Evolutionary conservation across 148 eudicot species (phyloP), one percentile per base, ranked within the genome.

Genomic region (Arctostaphylos glauca): DNA sequence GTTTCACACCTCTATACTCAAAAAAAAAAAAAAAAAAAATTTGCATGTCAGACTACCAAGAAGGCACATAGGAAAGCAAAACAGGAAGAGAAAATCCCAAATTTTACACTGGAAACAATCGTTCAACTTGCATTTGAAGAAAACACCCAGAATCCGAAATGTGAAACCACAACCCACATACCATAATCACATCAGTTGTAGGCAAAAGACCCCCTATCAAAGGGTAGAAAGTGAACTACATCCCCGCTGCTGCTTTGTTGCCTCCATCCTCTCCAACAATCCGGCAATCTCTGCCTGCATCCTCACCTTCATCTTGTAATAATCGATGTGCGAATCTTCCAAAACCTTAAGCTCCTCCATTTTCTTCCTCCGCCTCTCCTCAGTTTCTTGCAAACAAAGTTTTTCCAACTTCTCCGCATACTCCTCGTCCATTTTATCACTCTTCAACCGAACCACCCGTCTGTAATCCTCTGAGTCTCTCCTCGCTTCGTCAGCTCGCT

Each of bases 261-360:
- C 89, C 84, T 94, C 98, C 98, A 94, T 94, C 87, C 98, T 91
- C 86, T 93, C 91, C 73, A 94, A 84, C 87, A 94, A 85, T 18
- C 98, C 96, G 5, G 91, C 88, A 81, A 94, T 94, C 80, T 94
- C 98, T 21, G 92, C 84, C 76, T 92, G 94, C 98, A 94, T 94
- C 76, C 96, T 82, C 48, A 89, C 81, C 90, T 94, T 94, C 98
- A 91, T 94, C 50, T 90, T 90, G 83, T 85, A 90, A 80, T 94
- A 94, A 85, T 94, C 96, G 7, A 88, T 85, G 71, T 91, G 98
- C 2, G 94, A 90, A 73, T 84, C 89, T 86, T 94, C 96, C 47
- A 91, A 75, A 78, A 82, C 67, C 89, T 93, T 91, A 9, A 94
- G 87, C 86, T 94, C 96, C 86, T 94, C 98, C 50, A 91, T 3